These are phyloP conservation scores for Peniophora sp. DNA, from an alignment of 1,284 basidiomycete genomes.

Conservation along the genomic window DNA sequence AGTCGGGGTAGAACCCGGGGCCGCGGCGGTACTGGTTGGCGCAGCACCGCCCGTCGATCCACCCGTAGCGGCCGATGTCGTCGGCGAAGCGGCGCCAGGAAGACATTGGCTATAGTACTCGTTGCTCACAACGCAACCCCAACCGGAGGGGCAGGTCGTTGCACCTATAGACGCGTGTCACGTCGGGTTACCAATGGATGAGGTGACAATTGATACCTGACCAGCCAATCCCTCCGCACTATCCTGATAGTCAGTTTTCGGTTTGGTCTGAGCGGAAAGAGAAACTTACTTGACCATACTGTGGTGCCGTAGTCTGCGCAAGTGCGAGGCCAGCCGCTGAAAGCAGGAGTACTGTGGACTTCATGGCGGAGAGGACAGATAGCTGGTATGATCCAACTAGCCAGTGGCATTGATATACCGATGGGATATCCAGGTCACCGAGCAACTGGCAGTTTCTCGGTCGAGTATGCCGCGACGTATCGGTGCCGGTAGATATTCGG, in stretches of 20 bases:
- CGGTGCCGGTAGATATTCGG: no score
- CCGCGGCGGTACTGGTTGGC: slow-evolving; percentile 26
- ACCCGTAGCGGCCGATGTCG: slow-evolving; percentile 13
- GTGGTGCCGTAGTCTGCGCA: slow-evolving; percentile 19
- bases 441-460: no score
- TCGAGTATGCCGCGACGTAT: no score
- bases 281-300: slow-evolving; percentile 23
- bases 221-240: slow-evolving; percentile 18
- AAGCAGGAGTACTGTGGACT: slow-evolving; percentile 9
- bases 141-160: slow-evolving; percentile 38
- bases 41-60: slow-evolving; percentile 13
- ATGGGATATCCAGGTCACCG: no score
- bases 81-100: slow-evolving; percentile 10
- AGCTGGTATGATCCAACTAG: no score
- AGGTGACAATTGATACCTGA: background rate
- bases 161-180: slow-evolving; percentile 27
- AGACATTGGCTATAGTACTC: slow-evolving; percentile 39
- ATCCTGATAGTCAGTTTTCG: background rate
- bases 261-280: slow-evolving; percentile 17
- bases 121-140: slow-evolving; percentile 37
- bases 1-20: slow-evolving; percentile 31
- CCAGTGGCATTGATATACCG: no score
- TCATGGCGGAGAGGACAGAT: background rate
- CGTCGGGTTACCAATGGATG: background rate
- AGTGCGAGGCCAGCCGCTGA: slow-evolving; percentile 8